Evolutionary conservation across 2,329 filamentous ascomycete genomes (phyloP).

Genomic region (Colletotrichum sp.): DNA sequence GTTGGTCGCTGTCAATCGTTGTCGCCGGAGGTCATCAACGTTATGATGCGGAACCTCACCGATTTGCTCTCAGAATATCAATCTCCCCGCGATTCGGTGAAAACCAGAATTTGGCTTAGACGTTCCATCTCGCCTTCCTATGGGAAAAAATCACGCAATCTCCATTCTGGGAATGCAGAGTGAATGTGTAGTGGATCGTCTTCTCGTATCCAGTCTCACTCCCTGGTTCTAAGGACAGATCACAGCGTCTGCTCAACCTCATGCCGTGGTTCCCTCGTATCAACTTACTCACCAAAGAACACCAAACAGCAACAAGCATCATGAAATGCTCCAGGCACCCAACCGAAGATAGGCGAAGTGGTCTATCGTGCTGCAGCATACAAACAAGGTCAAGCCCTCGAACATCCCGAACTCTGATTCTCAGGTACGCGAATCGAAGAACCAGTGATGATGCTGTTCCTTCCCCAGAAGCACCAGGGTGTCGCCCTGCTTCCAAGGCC

Average conservation of each 20-base stretch:
- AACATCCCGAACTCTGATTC: background rate
- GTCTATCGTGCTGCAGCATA: background rate
- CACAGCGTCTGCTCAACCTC: background rate
- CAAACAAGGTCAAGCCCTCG: background rate
- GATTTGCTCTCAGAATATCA: background rate
- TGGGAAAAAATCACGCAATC: background rate
- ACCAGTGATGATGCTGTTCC: background rate
- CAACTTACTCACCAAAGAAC: background rate
- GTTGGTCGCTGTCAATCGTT: background rate
- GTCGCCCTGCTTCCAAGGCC: background rate
- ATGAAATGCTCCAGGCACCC: background rate
- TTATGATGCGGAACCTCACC: background rate
- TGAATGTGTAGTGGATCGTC: background rate
- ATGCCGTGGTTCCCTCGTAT: background rate
- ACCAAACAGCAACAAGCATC: background rate
- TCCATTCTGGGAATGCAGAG: background rate
- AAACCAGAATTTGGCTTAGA: background rate
- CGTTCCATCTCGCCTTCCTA: background rate
- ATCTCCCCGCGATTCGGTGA: rapidly evolving
- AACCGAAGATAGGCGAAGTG: background rate
- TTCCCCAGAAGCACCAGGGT: background rate
- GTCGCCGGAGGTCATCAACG: background rate
- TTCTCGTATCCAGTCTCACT: background rate
- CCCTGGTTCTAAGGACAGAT: background rate
- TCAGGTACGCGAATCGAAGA: background rate